Conservation (phyloP, 805 yeast genomes). For the Pichia heedii region DNA sequence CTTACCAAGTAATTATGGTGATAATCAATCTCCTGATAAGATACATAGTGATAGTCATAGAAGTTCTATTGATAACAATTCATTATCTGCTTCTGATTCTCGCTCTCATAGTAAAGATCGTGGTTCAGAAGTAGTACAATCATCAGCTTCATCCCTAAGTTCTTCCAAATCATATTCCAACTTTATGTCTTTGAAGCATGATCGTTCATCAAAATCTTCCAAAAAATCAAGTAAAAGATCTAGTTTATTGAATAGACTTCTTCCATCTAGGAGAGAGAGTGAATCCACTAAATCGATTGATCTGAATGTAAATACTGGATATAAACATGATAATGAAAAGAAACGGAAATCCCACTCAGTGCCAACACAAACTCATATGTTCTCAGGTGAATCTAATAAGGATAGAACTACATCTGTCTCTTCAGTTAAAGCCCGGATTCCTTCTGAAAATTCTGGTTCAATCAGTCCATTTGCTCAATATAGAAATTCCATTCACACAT, state of each 20-base stretch:
- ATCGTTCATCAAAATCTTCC: not conserved
- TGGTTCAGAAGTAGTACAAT: not conserved
- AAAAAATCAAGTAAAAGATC: constrained; percentile 15
- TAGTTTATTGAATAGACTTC: constrained; percentile 18
- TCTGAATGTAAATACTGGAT: not conserved
- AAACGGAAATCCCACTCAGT: not conserved
- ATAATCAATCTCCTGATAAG: not conserved
- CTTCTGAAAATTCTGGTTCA: not conserved
- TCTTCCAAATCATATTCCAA: constrained; percentile 22
- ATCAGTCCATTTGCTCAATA: constrained; percentile 4
- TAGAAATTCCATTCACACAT: not conserved
- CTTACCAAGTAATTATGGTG: not conserved
- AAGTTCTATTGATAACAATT: not conserved
- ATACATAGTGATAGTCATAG: not conserved
- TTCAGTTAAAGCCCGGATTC: not conserved
- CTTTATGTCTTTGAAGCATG: constrained; percentile 19
- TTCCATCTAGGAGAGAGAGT: constrained; percentile 23
- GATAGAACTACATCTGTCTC: not conserved
- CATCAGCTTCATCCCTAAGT: not conserved
- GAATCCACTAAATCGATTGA: constrained; percentile 8
- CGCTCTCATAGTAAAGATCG: not conserved
- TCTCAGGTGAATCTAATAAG: not conserved
- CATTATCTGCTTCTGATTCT: not conserved
- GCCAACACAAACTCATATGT: not conserved
- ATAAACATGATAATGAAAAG: not conserved